Base-by-base conservation (phyloP, 1,139 yeast genomes). In the Debaryomyces coudertii region DNA sequence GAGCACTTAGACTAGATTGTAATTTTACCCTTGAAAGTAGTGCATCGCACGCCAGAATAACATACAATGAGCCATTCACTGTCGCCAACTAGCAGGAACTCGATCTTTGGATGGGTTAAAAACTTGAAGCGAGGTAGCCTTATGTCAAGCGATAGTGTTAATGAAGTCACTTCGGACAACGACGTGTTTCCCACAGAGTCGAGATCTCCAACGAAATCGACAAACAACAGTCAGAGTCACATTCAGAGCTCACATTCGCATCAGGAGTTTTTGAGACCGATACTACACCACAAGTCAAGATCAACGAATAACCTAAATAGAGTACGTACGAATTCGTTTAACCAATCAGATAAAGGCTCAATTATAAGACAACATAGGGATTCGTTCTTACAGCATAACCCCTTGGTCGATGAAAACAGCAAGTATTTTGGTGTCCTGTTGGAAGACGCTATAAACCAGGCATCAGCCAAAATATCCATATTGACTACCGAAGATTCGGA, bases 391-490 rank as follows among this genome's bases (percentile, higher is more conserved):
- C 75, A 73, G 50, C 69, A 64, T 55, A 72, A 73, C 53, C 70
- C 76, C 18, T 56, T 74, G 45, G 69, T 72, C 37, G 79, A 66
- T 58, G 77, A 78, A 43, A 74, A 79, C 58, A 71, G 80, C 29
- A 67, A 71, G 54, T 89, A 93, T 44, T 93, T 93, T 69, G 97
- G 97, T n/a, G 92, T 86, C 2, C 81, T 93, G 1, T 71, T 93
- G 25, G 80, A 79, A 20, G 78, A 79, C 27, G 88, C 96, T 18
- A 77, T 92, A 44, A 69, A 77, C 36, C 80, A 85, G 50, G 96
- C 98, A 0, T 79, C 81, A 48, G 92, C 90, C 9, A 80, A 83
- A 43, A 87, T 90, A 45, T 80, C 86, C 18, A 81, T 87, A 8
- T 73, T 86, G 55, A 69, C 76, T 41, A 73, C 71, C 46, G 73